These are phyloP conservation scores for Zancudomyces culisetae DNA, from an alignment of 371 early-diverging fungal species.

Conservation along the genomic window DNA sequence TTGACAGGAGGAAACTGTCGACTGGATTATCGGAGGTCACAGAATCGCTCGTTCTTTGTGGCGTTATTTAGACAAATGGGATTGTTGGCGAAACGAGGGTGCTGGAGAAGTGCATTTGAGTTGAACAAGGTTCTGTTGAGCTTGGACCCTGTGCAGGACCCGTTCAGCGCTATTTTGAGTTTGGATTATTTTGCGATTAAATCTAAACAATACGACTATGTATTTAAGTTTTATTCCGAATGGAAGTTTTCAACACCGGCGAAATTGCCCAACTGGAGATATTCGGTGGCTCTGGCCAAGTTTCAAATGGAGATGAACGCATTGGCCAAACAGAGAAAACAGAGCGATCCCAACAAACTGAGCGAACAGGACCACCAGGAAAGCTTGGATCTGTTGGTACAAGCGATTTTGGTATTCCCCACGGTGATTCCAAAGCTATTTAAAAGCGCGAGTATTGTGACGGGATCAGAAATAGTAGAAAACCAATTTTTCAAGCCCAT, in stretches of 20 bases:
- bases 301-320: constrained; percentile 33
- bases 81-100: constrained; percentile 65
- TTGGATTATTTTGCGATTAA: constrained; percentile 70
- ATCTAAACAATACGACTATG: constrained; percentile 50
- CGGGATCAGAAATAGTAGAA: constrained; percentile 9
- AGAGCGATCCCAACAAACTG: constrained; percentile 6
- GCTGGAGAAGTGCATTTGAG: constrained; percentile 85
- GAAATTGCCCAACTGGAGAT: constrained; percentile 62
- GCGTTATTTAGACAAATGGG: constrained; percentile 66
- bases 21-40: constrained; percentile 43
- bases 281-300: constrained; percentile 50
- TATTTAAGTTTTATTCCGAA: constrained; percentile 26
- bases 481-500: constrained; percentile 20
- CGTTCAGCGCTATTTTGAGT: constrained; percentile 48
- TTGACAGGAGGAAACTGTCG: constrained; percentile 43
- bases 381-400: constrained; percentile 33
- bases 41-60: constrained; percentile 67
- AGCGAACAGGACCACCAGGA: constrained; percentile 14
- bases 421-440: constrained; percentile 16
- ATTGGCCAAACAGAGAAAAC: background rate
- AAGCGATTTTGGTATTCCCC: constrained; percentile 35
- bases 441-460: constrained; percentile 13
- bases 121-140: constrained; percentile 60
- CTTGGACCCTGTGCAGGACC: constrained; percentile 56
- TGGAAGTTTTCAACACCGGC: constrained; percentile 22